A percentile compares a stretch with the other conserved stretches of the same genome.
Evolutionary conservation across 2,329 filamentous ascomycete species (phyloP).

Genomic region (Colletotrichum costaricense): DNA sequence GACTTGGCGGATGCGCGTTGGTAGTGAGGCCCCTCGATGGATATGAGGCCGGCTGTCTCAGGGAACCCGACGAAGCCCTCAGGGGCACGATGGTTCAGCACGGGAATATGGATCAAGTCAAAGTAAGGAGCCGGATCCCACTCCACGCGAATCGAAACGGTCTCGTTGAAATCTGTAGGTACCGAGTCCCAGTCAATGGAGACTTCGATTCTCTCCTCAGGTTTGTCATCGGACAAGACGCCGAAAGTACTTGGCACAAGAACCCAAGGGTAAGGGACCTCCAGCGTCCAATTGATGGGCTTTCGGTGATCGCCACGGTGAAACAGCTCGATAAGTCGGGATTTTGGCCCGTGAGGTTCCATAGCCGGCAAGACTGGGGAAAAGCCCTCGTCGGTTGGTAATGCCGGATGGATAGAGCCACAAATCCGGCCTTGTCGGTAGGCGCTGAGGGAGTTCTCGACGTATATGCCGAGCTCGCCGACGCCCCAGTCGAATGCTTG

Average conservation of each 20-base stretch:
- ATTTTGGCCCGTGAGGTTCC: constrained; percentile 56
- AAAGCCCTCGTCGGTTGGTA: constrained; percentile 44
- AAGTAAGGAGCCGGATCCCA: constrained; percentile 25
- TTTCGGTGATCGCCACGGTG: constrained; percentile 52
- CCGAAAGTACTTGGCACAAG: constrained; percentile 16
- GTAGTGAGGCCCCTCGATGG: constrained; percentile 37
- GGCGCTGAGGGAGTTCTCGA: constrained; percentile 64
- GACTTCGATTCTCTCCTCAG: constrained; percentile 54
- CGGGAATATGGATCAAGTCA: constrained; percentile 30
- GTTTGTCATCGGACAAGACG: neutral
- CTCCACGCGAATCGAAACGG: constrained; percentile 14
- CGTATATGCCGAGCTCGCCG: constrained; percentile 63
- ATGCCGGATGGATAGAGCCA: constrained; percentile 57
- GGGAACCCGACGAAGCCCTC: constrained; percentile 37
- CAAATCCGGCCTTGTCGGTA: constrained; percentile 65
- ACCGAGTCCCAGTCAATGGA: constrained; percentile 57
- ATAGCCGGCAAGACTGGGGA: constrained; percentile 55
- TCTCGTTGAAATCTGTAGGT: constrained; percentile 43
- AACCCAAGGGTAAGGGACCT: constrained; percentile 31
- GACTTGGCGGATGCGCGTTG: constrained; percentile 22
- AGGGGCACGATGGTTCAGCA: constrained; percentile 20
- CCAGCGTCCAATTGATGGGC: constrained; percentile 31
- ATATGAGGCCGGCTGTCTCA: constrained; percentile 34
- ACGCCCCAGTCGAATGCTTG: constrained; percentile 36
- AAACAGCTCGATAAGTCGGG: constrained; percentile 61